phyloP scores from a whole-genome alignment of 2,329 filamentous ascomycete genomes.

The Penicillium sclerotiorum region DNA sequence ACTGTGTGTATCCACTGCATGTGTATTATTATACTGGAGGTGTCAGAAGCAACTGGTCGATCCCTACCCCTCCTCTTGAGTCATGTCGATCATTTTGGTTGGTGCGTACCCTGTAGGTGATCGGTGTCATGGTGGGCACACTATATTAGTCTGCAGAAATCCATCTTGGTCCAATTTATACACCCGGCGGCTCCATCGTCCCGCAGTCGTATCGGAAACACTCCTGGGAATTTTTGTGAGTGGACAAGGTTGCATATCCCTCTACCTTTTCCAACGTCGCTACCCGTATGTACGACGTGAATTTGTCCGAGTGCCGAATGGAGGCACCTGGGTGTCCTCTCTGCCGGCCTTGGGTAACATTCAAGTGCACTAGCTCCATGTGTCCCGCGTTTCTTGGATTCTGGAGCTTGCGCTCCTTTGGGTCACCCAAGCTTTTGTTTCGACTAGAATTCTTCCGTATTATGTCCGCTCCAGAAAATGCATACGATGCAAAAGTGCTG shows the following conservation, averaged over 20 bases:
- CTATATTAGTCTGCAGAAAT: slow-evolving; percentile 18
- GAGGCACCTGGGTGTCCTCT: slow-evolving; percentile 8
- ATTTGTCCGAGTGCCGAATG: slow-evolving; percentile 24
- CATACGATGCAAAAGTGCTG: slow-evolving; percentile 6
- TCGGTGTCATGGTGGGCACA: slow-evolving; percentile 6
- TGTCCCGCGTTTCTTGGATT: too few species aligned
- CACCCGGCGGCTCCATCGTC: slow-evolving; percentile 1
- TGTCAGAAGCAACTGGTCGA: too few species aligned
- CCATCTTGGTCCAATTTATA: slow-evolving; percentile 13
- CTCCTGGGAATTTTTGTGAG: slow-evolving; percentile 7
- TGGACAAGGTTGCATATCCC: slow-evolving; percentile 20
- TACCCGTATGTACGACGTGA: slow-evolving; percentile 20
- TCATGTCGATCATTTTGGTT: slow-evolving; percentile 18
- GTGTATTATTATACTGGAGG: too few species aligned
- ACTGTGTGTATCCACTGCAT: too few species aligned
- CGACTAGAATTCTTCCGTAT: slow-evolving; percentile 11
- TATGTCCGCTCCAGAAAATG: slow-evolving; percentile 19
- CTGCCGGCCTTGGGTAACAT: slow-evolving; percentile 23
- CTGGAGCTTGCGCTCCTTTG: too few species aligned
- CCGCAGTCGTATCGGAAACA: slow-evolving; percentile 19
- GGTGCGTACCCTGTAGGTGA: slow-evolving; percentile 26
- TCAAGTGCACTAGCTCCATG: background rate
- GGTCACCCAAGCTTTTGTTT: background rate
- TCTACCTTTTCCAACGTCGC: slow-evolving; percentile 5
- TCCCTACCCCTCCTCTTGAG: background rate